Percentiles rank a stretch among this genome's conserved stretches.
Conservation (phyloP, 306 rosid species). For the Neltuma alba region DNA sequence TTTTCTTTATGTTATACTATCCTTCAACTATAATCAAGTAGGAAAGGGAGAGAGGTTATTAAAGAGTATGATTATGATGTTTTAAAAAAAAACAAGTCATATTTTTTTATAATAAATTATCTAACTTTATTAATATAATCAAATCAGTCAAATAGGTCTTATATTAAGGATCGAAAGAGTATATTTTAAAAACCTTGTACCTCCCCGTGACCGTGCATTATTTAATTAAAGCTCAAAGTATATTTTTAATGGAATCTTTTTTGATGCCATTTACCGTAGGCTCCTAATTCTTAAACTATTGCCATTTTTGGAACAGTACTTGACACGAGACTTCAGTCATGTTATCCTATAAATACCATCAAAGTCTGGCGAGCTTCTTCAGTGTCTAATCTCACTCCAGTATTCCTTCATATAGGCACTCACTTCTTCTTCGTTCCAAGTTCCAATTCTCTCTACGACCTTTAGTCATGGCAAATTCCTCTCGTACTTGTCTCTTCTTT, state of each 20-base stretch:
- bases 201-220: neutral
- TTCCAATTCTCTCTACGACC: neutral
- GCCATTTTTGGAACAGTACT: neutral
- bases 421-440: neutral
- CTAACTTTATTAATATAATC: no score
- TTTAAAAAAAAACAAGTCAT: no score
- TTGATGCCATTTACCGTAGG: neutral
- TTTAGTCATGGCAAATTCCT: conserved; percentile 53
- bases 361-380: neutral
- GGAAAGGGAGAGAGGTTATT: no score
- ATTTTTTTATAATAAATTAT: no score
- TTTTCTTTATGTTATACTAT: no score
- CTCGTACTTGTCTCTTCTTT: conserved; percentile 46
- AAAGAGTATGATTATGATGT: no score
- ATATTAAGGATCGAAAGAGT: no score
- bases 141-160: no score
- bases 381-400: neutral
- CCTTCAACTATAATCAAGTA: no score
- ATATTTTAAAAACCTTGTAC: neutral
- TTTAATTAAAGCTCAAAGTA: neutral
- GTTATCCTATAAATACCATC: neutral
- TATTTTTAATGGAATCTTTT: neutral
- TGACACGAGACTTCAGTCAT: neutral
- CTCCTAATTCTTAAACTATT: neutral
- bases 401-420: neutral